Percentiles rank a stretch among this genome's conserved stretches.
These are phyloP conservation scores for Candida hispaniensis DNA, from an alignment of 805 yeast species.

Conservation along the genomic window DNA sequence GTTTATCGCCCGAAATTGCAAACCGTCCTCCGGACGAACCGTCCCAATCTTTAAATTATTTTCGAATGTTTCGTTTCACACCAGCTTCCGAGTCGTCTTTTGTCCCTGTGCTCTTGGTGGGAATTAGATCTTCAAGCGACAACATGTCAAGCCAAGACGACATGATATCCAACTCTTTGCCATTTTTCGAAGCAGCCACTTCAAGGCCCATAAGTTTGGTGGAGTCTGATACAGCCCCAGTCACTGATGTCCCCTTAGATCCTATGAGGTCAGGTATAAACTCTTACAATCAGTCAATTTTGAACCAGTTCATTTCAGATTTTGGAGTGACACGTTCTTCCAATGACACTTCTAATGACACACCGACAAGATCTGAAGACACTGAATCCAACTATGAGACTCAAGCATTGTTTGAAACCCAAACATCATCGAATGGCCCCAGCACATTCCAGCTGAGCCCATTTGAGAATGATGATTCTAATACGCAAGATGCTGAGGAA, in stretches of 20 bases:
- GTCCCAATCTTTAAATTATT: constrained; percentile 23
- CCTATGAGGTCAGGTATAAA: too few relatives aligned
- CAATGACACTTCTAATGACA: too few relatives aligned
- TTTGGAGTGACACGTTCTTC: too few relatives aligned
- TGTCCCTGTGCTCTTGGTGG: constrained; percentile 41
- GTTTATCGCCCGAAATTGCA: constrained; percentile 33
- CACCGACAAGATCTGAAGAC: too few relatives aligned
- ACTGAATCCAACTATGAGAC: too few relatives aligned
- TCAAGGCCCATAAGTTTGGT: constrained; percentile 12
- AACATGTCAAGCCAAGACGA: constrained; percentile 15
- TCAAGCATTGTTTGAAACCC: too few relatives aligned
- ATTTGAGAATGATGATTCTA: too few relatives aligned
- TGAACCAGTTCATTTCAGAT: constrained; percentile 13
- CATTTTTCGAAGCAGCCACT: constrained; percentile 15
- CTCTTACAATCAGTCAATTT: too few relatives aligned
- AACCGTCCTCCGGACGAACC: constrained; percentile 18
- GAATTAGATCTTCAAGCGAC: constrained; percentile 36
- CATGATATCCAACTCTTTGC: constrained; percentile 9
- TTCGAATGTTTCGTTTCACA: constrained; percentile 30
- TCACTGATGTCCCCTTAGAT: constrained; percentile 8
- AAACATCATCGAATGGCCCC: too few relatives aligned
- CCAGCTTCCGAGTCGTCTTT: constrained; percentile 26
- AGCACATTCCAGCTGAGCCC: too few relatives aligned
- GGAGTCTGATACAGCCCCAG: too few relatives aligned
- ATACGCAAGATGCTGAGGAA: too few relatives aligned